Evolutionary conservation across 306 rosid species (phyloP).

Genomic region (Vigna unguiculata): DNA sequence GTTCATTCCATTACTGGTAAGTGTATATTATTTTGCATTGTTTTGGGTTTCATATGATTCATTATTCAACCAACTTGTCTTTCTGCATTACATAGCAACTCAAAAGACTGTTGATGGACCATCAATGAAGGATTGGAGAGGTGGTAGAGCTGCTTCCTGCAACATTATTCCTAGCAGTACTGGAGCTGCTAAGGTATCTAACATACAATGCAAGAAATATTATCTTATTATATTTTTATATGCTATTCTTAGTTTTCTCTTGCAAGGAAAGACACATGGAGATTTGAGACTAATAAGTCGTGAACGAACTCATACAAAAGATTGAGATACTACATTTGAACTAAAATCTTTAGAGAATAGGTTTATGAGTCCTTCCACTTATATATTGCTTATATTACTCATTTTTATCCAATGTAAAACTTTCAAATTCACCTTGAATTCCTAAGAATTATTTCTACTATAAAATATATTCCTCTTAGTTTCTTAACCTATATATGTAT

Average conservation of each 20-base stretch:
- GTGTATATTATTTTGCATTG: conserved; percentile 27
- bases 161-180: conserved; percentile 97
- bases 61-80: background rate
- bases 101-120: conserved; percentile 99
- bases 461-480: background rate
- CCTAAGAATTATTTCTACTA: too few species aligned
- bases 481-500: background rate
- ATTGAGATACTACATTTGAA: too few species aligned
- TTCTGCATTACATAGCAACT: conserved; percentile 59
- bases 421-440: too few species aligned
- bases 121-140: conserved; percentile 95
- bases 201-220: background rate
- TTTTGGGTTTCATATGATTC: background rate
- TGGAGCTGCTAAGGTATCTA: conserved; percentile 88
- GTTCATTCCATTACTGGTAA: conserved; percentile 88
- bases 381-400: too few species aligned
- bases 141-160: conserved; percentile 94
- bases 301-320: too few species aligned
- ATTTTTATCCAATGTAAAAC: too few species aligned
- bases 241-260: too few species aligned
- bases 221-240: background rate
- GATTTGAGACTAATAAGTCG: too few species aligned
- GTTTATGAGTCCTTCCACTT: too few species aligned
- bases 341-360: too few species aligned
- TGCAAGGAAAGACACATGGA: too few species aligned